Evolutionary conservation across 2,329 filamentous ascomycete species (phyloP).

Genomic region (Colletotrichum cordylinicola): DNA sequence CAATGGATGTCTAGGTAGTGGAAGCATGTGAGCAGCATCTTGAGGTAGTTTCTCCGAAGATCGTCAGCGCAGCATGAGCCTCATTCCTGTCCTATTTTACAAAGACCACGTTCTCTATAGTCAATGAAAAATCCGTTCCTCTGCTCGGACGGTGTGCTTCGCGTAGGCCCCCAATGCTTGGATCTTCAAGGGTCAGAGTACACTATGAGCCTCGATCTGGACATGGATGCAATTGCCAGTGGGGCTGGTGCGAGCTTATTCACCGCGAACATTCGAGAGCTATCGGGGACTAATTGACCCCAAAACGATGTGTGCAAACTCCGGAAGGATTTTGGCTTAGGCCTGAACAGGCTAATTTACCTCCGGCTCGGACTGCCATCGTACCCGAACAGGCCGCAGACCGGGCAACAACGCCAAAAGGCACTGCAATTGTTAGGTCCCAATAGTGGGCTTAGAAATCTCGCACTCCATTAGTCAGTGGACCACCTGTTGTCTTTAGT

Average conservation of each 20-base stretch:
- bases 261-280: not conserved
- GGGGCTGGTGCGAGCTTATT: not conserved
- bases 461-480: not conserved
- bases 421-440: not conserved
- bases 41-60: not conserved
- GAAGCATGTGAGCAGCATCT: not conserved
- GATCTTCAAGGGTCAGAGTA: not conserved
- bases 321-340: not conserved
- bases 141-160: not conserved
- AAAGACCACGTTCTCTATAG: not conserved
- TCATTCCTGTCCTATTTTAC: not conserved
- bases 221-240: not conserved
- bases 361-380: not conserved
- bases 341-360: not conserved
- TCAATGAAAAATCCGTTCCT: not conserved
- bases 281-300: not conserved
- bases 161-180: not conserved
- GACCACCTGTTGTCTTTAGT: not conserved
- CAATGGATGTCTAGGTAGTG: no score
- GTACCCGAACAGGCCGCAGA: not conserved
- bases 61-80: not conserved
- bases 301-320: conserved; percentile 22
- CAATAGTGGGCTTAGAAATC: not conserved
- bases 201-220: not conserved
- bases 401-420: not conserved